Evolutionary conservation across 768 basidiomycete genomes (phyloP), one percentile per base, ranked within the genome.

Genomic region (Podaxis pistillaris): DNA sequence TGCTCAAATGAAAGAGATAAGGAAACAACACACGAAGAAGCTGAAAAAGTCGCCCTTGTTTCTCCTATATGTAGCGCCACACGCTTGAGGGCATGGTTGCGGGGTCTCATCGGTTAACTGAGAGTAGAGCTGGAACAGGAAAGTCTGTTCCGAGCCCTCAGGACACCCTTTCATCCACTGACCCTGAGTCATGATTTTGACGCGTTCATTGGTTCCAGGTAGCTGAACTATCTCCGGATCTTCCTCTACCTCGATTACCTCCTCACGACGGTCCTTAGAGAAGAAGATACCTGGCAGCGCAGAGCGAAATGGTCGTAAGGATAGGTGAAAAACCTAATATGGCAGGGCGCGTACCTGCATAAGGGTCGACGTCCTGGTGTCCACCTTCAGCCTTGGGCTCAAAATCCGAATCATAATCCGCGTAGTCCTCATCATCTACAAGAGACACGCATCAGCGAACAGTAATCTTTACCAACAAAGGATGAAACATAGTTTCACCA

Each of bases 161-260:
- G 95, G 94, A 74, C 95, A 97, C 19, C 95, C 95, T 72, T 91
- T 93, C 95, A 97, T 97, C 94, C 94, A 97, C 70, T 95, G 88
- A 28, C 92, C 93, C 73, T 93, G 91, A 22, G 88, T 88, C 84
- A 96, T 86, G 44, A 95, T 76, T 66, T 84, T 84, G 36, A 86
- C 79, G 17, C 74, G 74, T 60, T 85, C 82, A 44, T 73, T 74
- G 7, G 71, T 66, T 60, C 72, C 78, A 17, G 78, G 72, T 36
- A 91, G 70, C 44, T 71, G 64, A 17, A 76, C 76, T 12, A 77
- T 71, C 71, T 90, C 88, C 6, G 88, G 82, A 54, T 88, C 83
- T 74, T 95, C 94, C 69, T 95, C 90, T 0, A 95, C 86, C 76
- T 97, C 94, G 52, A 96, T 93, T 40, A 96, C 90, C 73, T 92